Base-by-base conservation (phyloP, 1,284 basidiomycete species). In the Thelephora terrestris region DNA sequence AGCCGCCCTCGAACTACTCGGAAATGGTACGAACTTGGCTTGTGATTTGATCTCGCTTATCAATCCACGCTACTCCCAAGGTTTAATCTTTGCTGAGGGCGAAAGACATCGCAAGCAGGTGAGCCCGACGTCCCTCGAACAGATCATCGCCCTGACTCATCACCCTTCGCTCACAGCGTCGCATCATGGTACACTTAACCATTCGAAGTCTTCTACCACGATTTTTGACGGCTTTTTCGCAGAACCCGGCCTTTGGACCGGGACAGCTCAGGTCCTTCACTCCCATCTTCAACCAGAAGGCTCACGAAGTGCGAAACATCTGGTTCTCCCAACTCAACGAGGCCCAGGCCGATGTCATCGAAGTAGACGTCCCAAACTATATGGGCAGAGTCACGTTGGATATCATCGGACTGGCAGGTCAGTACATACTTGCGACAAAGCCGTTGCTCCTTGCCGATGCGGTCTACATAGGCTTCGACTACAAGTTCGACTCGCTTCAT, bases 61-160 rank as follows among this genome's bases (percentile, higher is more conserved):
- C 21, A 2, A 21, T 42, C 21, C 9, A 23, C 39, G 10, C 21
- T 42, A 45, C 45, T 25, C 27, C 32, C 10, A 25, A 71, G 70
- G 70, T 24, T 51, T 75, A 2, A 56, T 74, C 7, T 59, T 73
- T n/a, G 66, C 65, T 1, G 73, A 76, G 59, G 71, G 58, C 5
- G 51, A 73, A 18, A 62, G 67, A 44, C 75, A 78, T 51, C 71
- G 64, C 52, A 65, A 70, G 23, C 75, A 76, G 64, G 74, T 71
- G 47, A 53, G 29, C 14, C 14, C 29, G 14, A 32, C 53, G 43
- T 12, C 14, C 17, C 29, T 43, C 34, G 25, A 29, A 2, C 25
- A 36, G 27, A 5, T 17, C 17, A 14, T 9, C n/a, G 14, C 16
- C 32, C 17, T 43, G 4, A 18, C 23, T 24, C 17, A 38, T 47